Base-by-base conservation (phyloP, 352 stramenopile genomes). In the Aphanomyces cochlioides region DNA sequence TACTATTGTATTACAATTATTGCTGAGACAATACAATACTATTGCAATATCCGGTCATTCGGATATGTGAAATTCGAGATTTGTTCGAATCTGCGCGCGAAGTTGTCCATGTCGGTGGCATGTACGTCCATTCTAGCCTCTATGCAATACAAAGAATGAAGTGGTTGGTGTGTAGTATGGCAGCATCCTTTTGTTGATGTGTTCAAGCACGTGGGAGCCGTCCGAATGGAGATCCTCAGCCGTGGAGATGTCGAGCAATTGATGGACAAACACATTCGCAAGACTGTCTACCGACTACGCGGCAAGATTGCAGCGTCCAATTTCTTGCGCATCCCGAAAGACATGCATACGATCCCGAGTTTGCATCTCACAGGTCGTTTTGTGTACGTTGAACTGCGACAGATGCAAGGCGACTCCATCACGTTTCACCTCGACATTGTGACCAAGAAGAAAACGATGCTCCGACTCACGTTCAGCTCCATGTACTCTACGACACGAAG, bases 101-200 rank as follows among this genome's bases (percentile, higher is more conserved):
- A 12, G 10, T 50, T n/a, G 10, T 50, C 43, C 43, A n/a, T n/a
- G 43, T 12, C 34, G 7, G 54, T 41, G 54, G 54, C 54, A 61
- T 13, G 54, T 61, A 61, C 54, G 54, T 40, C 10, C 10, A 61
- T 37, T 19, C 37, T n/a, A n/a, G 43, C 43, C 43, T 50, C 39
- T 12, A 40, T 13, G 8, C 34, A 34, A 58, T 58, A 19, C 37
- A 34, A 34, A 53, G 13, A 19, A 53, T 53, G 28, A 34, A 19
- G 8, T 38, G n/a, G n/a, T 10, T 38, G 8, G 36, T 13, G 10
- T 40, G 6, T 69, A 93, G 84, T 92, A 7, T 94, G 88, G 88
- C 88, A 94, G 75, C 80, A 90, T 63, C 88, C 88, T 53, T 93
- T 85, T 48, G 87, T 94, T n/a, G 85, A 96, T 66, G 85, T 94